Evolutionary conservation across 2,329 filamentous ascomycete species (phyloP).

Genomic region (Aspergillus latus): DNA sequence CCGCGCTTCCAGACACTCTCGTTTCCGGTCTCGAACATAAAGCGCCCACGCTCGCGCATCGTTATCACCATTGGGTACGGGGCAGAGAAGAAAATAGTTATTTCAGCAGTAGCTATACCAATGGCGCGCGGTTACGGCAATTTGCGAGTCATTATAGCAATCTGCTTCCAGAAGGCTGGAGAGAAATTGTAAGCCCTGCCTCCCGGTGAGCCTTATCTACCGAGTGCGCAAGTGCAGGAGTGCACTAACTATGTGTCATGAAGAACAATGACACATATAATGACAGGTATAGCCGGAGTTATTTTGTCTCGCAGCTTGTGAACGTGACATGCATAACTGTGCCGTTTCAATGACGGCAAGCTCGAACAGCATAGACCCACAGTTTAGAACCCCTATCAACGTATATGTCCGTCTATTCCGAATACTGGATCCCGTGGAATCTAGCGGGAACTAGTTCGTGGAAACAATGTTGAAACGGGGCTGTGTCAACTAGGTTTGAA

Average conservation of each 20-base stretch:
- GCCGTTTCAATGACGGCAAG: constrained; percentile 68
- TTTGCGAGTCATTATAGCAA: constrained; percentile 45
- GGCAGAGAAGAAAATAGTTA: constrained; percentile 53
- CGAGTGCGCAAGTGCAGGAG: not conserved
- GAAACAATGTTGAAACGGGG: constrained; percentile 60
- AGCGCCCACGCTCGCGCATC: not conserved
- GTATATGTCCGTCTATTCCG: constrained; percentile 61
- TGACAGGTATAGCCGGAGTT: constrained; percentile 68
- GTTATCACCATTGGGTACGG: not conserved
- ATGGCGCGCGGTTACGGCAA: constrained; percentile 66
- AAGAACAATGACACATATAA: constrained; percentile 55
- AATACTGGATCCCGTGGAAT: constrained; percentile 57
- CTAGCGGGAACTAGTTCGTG: constrained; percentile 32
- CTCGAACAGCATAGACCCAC: constrained; percentile 66
- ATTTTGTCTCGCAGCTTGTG: constrained; percentile 63
- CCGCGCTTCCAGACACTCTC: too few relatives aligned
- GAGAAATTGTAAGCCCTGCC: constrained; percentile 21
- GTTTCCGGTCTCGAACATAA: not conserved
- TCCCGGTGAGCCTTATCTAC: too few relatives aligned
- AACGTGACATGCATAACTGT: constrained; percentile 60
- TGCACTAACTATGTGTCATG: not conserved
- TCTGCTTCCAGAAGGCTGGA: constrained; percentile 61
- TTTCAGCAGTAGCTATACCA: constrained; percentile 78
- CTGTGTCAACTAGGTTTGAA: constrained; percentile 77
- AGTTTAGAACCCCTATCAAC: constrained; percentile 52